A percentile compares a stretch with the other conserved stretches of the same genome.
Evolutionary conservation across 768 basidiomycete genomes (phyloP).

Genomic region (Udeniomyces megalosporus): DNA sequence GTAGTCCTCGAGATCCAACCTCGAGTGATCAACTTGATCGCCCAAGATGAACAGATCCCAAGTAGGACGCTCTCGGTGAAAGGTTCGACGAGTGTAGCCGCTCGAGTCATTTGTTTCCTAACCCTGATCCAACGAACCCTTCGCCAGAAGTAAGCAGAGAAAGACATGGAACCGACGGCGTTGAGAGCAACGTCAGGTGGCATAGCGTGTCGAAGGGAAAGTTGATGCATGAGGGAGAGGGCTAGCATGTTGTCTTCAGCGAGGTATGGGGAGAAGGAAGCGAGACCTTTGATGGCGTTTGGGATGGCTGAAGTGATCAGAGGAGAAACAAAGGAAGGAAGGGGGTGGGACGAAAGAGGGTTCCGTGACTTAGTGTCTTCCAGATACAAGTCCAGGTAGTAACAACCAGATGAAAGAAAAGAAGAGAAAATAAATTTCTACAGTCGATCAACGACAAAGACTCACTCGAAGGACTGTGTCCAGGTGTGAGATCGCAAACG

Average conservation of each 20-base stretch:
- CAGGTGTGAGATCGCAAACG: constrained; percentile 47
- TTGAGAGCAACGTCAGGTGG: constrained; percentile 79
- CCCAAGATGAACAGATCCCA: constrained; percentile 46
- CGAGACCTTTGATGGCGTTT: constrained; percentile 40
- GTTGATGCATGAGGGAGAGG: constrained; percentile 78
- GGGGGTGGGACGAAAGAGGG: neutral
- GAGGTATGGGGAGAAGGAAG: constrained; percentile 69
- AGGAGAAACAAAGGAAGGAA: neutral
- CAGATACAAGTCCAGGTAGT: neutral
- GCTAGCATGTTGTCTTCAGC: constrained; percentile 99
- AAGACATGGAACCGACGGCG: constrained; percentile 69
- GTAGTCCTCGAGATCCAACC: constrained; percentile 36
- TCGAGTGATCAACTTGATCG: constrained; percentile 29
- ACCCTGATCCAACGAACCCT: constrained; percentile 95
- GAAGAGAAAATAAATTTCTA: neutral
- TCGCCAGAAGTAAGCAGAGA: constrained; percentile 69
- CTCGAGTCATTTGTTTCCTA: constrained; percentile 77
- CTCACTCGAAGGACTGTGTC: neutral
- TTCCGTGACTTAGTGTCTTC: too few relatives aligned
- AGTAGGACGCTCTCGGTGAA: constrained; percentile 73
- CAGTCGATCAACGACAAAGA: neutral
- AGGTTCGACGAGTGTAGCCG: constrained; percentile 76
- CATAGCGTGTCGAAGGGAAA: constrained; percentile 70
- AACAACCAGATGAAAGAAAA: neutral
- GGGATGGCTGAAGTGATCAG: constrained; percentile 15